Base-by-base conservation (phyloP, 1,284 basidiomycete species). In the Moesziomyces sp. region DNA sequence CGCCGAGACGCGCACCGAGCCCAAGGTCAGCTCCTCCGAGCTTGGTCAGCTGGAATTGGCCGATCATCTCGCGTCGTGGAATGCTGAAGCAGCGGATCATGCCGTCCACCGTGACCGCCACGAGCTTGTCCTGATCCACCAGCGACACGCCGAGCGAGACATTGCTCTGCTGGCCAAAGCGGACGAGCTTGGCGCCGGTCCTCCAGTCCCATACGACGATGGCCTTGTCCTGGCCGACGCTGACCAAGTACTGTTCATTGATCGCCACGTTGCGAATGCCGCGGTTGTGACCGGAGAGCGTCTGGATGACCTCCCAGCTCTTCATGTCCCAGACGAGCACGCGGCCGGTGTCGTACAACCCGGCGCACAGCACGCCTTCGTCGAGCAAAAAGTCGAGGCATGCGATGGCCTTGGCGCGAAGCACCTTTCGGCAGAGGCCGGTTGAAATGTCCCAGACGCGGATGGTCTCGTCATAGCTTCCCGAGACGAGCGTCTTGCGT, bases 91-190 rank as follows among this genome's bases (percentile, higher is more conserved):
- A 92, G 43, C 93, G 87, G 23, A 95, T 93, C 49, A 94, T 90
- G 9, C 93, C 93, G 85, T 96, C 94, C 71, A 96, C 93, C 0
- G 93, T 95, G 21, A 95, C 91, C 56, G 93, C 89, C 11, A 94
- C 90, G 26, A 96, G 89, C 46, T 91, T 88, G 52, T 87, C 85
- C 11, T 85, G 82, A 38, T 87, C 86, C 43, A 95, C 89, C 42
- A 96, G 88, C 83, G 93, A 92, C 34, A 95, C 92, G 10, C 93
- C 93, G 48, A 94, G 91, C 77, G 92, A 93, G 69, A 94, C 89
- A 16, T 93, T 95, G 30, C 92, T 94, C 86, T 95, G 93, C 83
- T 96, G 93, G 1, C 93, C 93, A 78, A 94, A 95, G 9, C 92
- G 87, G 23, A 94, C 91, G 49, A 95, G 89, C 86, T 95, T 94